Base-by-base conservation (phyloP, 2,329 filamentous ascomycete species). In the Sphaceloma murrayae region DNA sequence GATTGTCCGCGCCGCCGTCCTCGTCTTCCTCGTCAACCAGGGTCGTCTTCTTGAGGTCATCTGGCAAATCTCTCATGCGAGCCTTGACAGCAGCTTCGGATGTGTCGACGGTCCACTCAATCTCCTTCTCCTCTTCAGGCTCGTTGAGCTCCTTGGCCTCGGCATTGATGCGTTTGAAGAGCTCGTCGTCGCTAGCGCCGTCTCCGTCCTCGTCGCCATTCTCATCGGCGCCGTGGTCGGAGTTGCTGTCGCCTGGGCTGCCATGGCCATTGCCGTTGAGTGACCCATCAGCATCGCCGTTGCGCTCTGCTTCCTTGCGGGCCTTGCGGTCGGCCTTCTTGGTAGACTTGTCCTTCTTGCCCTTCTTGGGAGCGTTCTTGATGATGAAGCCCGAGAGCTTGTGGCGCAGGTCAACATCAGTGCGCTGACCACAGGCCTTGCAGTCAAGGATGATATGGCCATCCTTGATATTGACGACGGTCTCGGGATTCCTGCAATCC, bases 401-500 rank as follows among this genome's bases (percentile, higher is more conserved):
- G 65, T 94, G 79, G 61, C 88, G 86, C 53, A 88, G 74, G 59
- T 96, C 89, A 46, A 94, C 89, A 51, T 91, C 82, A 54, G 83
- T 83, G 60, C 86, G 87, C 67, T 94, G 84, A 62, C 91, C 91
- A 62, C 91, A 98, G 51, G 91, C 91, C 72, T 98, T 98, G 82
- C 91, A 98, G 69, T 98, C 91, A 54, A 96, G 80, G 51, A 85
- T 68, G 64, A 98, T 96, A 62, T 76, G 79, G 45, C 83, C 85
- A 58, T 95, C 88, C 69, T 94, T 95, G 74, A 96, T 86, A 61
- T 83, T 78, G 60, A 96, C 82, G 54, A 93, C 88, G 54, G 91
- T 98, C 74, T 98, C 91, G 26, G 91, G 91, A 67, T 98, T 98
- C 79, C 94, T 94, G 82, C 91, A 98, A 66, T 93, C 89, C 73